These are phyloP conservation scores for Eucalyptus pumila DNA, from an alignment of 345 rosid genomes.

Conservation along the genomic window DNA sequence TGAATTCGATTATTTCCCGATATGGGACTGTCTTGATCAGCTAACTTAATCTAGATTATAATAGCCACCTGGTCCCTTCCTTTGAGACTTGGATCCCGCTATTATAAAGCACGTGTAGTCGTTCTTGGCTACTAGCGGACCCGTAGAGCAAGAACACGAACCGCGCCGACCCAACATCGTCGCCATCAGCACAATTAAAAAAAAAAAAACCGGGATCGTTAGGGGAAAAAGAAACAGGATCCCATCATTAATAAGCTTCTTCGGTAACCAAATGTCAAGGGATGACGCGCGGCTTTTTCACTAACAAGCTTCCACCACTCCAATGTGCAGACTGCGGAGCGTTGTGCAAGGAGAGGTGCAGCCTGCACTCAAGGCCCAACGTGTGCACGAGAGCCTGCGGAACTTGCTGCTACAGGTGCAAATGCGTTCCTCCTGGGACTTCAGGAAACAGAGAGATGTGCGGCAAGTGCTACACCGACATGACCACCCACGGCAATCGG, in stretches of 20 bases:
- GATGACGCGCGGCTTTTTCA: not conserved
- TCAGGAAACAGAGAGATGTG: constrained; percentile 38
- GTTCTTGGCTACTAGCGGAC: not conserved
- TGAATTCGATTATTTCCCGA: not conserved
- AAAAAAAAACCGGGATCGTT: not conserved
- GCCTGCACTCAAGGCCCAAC: constrained; percentile 43
- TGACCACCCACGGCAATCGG: constrained; percentile 41
- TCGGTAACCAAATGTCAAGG: not conserved
- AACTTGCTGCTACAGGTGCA: constrained; percentile 46
- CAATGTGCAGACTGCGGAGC: constrained; percentile 21
- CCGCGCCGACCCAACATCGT: not conserved
- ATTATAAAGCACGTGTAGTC: not conserved
- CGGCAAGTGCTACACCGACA: constrained; percentile 49
- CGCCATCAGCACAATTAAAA: not conserved
- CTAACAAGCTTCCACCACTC: not conserved
- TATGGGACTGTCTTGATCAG: not conserved
- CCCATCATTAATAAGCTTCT: not conserved
- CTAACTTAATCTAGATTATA: not conserved
- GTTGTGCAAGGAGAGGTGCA: constrained; percentile 33
- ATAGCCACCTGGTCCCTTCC: not conserved
- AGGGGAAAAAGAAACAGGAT: not conserved
- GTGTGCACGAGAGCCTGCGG: constrained; percentile 44
- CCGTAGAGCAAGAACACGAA: not conserved
- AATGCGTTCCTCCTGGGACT: constrained; percentile 55
- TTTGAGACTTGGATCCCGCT: not conserved